Evolutionary conservation across 2,329 filamentous ascomycete species (phyloP).

Genomic region (Aspergillus phoenicis): DNA sequence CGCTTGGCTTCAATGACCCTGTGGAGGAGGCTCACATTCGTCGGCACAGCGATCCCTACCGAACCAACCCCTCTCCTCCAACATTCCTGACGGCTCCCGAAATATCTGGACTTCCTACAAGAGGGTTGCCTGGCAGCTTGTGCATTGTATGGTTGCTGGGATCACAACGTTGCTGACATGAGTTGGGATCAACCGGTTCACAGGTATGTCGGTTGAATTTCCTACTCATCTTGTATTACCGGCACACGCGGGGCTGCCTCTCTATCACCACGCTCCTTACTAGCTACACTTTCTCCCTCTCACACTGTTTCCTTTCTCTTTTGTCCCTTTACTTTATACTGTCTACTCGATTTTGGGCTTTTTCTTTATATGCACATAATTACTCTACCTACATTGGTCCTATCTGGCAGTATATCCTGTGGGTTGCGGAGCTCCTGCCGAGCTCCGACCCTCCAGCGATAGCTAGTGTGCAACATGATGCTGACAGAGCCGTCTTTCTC

Average conservation of each 20-base stretch:
- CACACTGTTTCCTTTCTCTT: not conserved
- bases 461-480: constrained; percentile 28
- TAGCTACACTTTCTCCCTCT: not conserved
- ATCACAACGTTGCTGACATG: constrained; percentile 45
- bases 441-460: constrained; percentile 10
- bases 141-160: constrained; percentile 43
- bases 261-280: constrained; percentile 1
- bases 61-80: constrained; percentile 21
- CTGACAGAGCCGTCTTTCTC: constrained; percentile 37
- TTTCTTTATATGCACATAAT: not conserved
- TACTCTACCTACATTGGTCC: not conserved
- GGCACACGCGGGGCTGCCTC: constrained; percentile 17
- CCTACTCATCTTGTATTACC: constrained; percentile 12
- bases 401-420: constrained; percentile 10
- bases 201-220: constrained; percentile 39
- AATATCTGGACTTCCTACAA: constrained; percentile 27
- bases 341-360: not conserved
- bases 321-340: not conserved
- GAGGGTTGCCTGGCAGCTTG: constrained; percentile 39
- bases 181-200: constrained; percentile 51
- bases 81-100: constrained; percentile 33
- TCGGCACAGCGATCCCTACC: constrained; percentile 26
- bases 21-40: constrained; percentile 27
- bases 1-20: constrained; percentile 31
- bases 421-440: constrained; percentile 14